Conservation (phyloP, 2,329 filamentous ascomycete species). For the Penicillium sp. region DNA sequence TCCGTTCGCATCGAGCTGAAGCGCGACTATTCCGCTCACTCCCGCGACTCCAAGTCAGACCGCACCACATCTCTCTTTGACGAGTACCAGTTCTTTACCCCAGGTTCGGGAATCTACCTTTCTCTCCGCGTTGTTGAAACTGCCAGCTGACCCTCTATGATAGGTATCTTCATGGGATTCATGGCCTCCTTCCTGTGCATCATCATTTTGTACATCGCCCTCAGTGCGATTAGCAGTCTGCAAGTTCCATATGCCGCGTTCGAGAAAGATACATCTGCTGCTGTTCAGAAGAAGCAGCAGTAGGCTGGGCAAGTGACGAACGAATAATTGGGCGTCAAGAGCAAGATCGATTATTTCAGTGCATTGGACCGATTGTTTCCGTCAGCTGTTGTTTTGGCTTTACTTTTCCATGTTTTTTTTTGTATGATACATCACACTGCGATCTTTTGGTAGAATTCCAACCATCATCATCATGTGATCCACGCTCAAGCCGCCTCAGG, state of each 20-base stretch:
- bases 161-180: constrained; percentile 85
- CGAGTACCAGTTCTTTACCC: constrained; percentile 90
- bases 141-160: constrained; percentile 6
- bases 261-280: constrained; percentile 90
- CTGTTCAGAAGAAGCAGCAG: constrained; percentile 75
- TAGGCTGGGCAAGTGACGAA: constrained; percentile 21
- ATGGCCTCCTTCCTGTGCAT: constrained; percentile 65
- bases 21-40: constrained; percentile 48
- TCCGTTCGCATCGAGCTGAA: constrained; percentile 67
- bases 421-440: constrained; percentile 22
- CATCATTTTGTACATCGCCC: constrained; percentile 69
- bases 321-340: constrained; percentile 2
- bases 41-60: constrained; percentile 30
- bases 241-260: constrained; percentile 92
- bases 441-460: constrained; percentile 14
- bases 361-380: constrained; percentile 10
- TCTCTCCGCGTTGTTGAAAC: neutral
- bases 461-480: constrained; percentile 20
- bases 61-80: constrained; percentile 57
- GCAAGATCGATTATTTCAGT: constrained; percentile 6
- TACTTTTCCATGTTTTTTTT: constrained; percentile 6
- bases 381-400: constrained; percentile 3
- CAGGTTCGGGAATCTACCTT: constrained; percentile 52
- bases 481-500: constrained; percentile 1
- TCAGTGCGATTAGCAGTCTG: constrained; percentile 70